A percentile compares a stretch with the other conserved stretches of the same genome.
Conservation (phyloP, 2,329 filamentous ascomycete species). For the Aspergillus sergii region DNA sequence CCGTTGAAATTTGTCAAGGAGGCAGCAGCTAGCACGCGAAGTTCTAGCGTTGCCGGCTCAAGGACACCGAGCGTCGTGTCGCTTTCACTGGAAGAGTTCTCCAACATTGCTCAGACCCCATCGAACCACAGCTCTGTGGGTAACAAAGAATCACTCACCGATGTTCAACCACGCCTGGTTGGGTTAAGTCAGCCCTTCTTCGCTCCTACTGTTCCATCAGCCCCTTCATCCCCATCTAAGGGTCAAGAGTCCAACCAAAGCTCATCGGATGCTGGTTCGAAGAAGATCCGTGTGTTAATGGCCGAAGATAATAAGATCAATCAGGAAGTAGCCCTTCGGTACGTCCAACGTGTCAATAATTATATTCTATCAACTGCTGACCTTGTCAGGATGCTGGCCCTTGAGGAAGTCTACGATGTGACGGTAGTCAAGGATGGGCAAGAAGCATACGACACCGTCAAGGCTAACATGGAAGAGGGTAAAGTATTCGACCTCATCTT, state of each 20-base stretch:
- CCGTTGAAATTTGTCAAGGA: conserved; percentile 77
- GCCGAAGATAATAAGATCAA: conserved; percentile 76
- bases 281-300: conserved; percentile 74
- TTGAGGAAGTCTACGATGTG: conserved; percentile 65
- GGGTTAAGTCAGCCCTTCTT: conserved; percentile 86
- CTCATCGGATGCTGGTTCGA: conserved; percentile 54
- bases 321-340: conserved; percentile 62
- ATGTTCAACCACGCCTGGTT: conserved; percentile 75
- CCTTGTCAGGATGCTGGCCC: conserved; percentile 52
- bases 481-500: conserved; percentile 84
- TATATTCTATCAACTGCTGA: not conserved
- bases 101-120: conserved; percentile 25
- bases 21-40: conserved; percentile 51
- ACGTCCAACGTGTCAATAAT: no score
- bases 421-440: conserved; percentile 85
- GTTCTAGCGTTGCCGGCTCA: conserved; percentile 32
- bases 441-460: conserved; percentile 84
- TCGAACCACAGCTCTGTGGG: conserved; percentile 24
- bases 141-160: conserved; percentile 38
- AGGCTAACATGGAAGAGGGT: conserved; percentile 74
- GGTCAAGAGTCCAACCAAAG: no score
- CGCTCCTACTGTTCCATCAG: conserved; percentile 15
- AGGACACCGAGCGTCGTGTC: conserved; percentile 30
- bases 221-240: conserved; percentile 23
- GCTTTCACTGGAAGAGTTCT: conserved; percentile 28